Conservation (phyloP, 306 rosid species). For the Vicia sativa region DNA sequence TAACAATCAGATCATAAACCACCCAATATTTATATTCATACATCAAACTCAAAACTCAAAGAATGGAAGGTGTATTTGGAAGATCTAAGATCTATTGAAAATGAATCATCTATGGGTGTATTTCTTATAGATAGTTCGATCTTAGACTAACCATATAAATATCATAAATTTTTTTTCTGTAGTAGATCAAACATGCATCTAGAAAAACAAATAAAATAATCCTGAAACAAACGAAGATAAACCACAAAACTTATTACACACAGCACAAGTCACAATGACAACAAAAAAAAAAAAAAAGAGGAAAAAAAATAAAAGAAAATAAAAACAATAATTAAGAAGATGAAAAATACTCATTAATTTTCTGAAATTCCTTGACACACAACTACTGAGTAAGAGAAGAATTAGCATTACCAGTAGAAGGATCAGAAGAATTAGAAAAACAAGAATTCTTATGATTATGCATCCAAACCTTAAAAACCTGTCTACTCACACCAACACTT, state of each 20-base stretch:
- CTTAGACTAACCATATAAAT: not conserved
- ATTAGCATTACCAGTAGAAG: constrained; percentile 21
- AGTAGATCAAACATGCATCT: not conserved
- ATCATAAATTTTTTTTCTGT: not conserved
- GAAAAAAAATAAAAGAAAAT: not conserved
- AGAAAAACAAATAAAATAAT: not conserved
- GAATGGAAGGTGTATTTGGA: too few relatives aligned
- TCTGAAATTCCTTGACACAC: not conserved
- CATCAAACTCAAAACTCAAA: too few relatives aligned
- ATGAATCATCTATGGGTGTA: too few relatives aligned
- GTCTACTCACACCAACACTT: constrained; percentile 67
- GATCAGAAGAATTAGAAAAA: constrained; percentile 19
- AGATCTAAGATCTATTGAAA: too few relatives aligned
- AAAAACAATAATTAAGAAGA: constrained; percentile 2
- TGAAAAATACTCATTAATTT: not conserved
- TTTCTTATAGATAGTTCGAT: not conserved
- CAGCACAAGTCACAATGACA: not conserved
- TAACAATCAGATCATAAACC: too few relatives aligned
- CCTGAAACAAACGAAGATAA: not conserved
- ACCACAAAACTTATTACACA: not conserved
- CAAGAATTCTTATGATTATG: constrained; percentile 74
- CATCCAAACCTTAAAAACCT: constrained; percentile 92
- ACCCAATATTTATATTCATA: too few relatives aligned
- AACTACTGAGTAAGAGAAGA: constrained; percentile 26
- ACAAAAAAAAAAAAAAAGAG: not conserved